Evolutionary conservation across 306 rosid genomes (phyloP).

Genomic region (Sechiopsis laciniata): DNA sequence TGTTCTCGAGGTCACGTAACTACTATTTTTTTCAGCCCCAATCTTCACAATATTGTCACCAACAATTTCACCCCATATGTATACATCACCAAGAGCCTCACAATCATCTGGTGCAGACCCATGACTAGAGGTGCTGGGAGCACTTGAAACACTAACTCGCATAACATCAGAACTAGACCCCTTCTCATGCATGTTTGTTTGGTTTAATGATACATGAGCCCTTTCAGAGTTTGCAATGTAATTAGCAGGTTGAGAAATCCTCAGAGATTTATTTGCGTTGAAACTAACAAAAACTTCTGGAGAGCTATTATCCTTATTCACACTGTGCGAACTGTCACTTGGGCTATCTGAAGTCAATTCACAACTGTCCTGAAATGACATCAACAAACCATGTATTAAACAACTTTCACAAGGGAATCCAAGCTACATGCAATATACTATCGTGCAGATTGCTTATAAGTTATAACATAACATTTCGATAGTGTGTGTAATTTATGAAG

Average conservation of each 20-base stretch:
- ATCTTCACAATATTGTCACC: slow-evolving; percentile 63
- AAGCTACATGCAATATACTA: not conserved
- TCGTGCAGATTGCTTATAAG: not conserved
- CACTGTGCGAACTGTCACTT: slow-evolving; percentile 68
- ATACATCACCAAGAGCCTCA: slow-evolving; percentile 92
- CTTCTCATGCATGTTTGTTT: slow-evolving; percentile 83
- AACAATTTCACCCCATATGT: slow-evolving; percentile 91
- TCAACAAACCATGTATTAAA: slow-evolving; percentile 30
- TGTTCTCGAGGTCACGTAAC: slow-evolving; percentile 50
- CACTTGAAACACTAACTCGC: slow-evolving; percentile 98
- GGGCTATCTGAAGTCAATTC: slow-evolving; percentile 78
- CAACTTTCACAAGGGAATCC: slow-evolving; percentile 8
- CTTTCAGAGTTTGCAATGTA: slow-evolving; percentile 45
- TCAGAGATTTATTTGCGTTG: slow-evolving; percentile 54
- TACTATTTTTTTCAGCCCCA: slow-evolving; percentile 58
- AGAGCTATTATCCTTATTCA: slow-evolving; percentile 57
- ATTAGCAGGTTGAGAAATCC: slow-evolving; percentile 44
- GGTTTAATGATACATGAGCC: slow-evolving; percentile 67
- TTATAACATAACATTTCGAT: not conserved
- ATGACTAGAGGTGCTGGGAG: slow-evolving; percentile 97
- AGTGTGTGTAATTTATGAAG: not conserved
- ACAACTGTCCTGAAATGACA: slow-evolving; percentile 66
- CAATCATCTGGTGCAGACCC: slow-evolving; percentile 94
- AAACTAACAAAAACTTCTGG: slow-evolving; percentile 59
- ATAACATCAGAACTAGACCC: slow-evolving; percentile 90